These are phyloP conservation scores for Citrus reticulata DNA, from an alignment of 345 rosid species.

Conservation along the genomic window DNA sequence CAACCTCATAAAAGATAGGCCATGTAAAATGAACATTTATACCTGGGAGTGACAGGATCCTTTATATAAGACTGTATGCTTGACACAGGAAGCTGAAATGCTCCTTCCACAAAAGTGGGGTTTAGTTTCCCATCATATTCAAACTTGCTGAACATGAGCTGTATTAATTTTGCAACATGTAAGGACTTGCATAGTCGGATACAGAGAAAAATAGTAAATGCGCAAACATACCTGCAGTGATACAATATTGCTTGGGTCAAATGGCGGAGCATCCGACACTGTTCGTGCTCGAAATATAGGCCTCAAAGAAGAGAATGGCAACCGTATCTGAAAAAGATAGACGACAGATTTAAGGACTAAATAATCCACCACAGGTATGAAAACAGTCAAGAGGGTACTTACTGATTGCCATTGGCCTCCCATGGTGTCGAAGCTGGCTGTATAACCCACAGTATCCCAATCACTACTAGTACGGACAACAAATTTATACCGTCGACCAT, in stretches of 20 bases:
- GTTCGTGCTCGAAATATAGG: constrained; percentile 87
- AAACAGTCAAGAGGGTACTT: constrained; percentile 19
- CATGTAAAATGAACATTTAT: neutral
- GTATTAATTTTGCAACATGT: constrained; percentile 17
- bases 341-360: neutral
- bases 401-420: constrained; percentile 91
- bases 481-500: constrained; percentile 84
- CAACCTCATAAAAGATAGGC: neutral
- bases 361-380: neutral
- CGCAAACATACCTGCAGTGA: constrained; percentile 67
- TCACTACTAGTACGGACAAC: constrained; percentile 70
- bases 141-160: constrained; percentile 98
- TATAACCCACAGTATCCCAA: constrained; percentile 95
- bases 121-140: constrained; percentile 93
- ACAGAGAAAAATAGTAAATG: neutral
- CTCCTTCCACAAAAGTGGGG: constrained; percentile 81
- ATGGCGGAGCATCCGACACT: constrained; percentile 68
- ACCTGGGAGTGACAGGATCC: constrained; percentile 90
- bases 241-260: constrained; percentile 59
- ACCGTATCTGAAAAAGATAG: constrained; percentile 40
- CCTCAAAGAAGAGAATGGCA: constrained; percentile 81
- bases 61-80: constrained; percentile 56
- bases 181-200: neutral
- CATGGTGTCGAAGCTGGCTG: constrained; percentile 69
- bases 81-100: constrained; percentile 79